Evolutionary conservation across 495 filamentous ascomycete species (phyloP), one percentile per base, ranked within the genome.

Genomic region (Aspergillus coremiiformis): DNA sequence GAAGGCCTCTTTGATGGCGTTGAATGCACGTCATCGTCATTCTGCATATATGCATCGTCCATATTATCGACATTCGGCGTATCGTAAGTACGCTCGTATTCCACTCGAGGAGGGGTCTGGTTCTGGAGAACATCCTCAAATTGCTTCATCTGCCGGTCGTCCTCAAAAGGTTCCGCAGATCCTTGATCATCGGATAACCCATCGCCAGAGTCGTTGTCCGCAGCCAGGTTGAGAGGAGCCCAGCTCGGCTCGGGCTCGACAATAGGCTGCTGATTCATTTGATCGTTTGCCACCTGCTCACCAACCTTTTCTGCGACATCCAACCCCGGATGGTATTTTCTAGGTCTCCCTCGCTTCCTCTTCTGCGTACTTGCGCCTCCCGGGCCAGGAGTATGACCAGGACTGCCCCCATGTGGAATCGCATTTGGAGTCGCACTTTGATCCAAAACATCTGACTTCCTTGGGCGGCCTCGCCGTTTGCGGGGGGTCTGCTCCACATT

Each of bases 1-100:
- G 68, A 71, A 23, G 68, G 67, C 64, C 70, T 71, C 39, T 71
- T 71, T 1, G 69, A 73, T 35, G 71, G 69, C 1, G 71, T 70
- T 19, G 71, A 72, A 32, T 70, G 58, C 29, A 72, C 45, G 11
- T 67, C 53, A 14, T 70, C 52, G 7, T 56, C 67, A 32, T 62
- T 50, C 19, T 64, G 62, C 14, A 58, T 49, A 42, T 64, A 66
- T 19, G 59, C 58, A 20, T 65, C 63, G 44, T 72, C 67, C 44
- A 64, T 52, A 35, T 60, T 49, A 44, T 64, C 54, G 35, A 69
- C 58, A 23, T 66, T 51, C 5, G 67, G 65, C 0, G 69, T 68
- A 47, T 65, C 59, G 49, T 64, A 63, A 17, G 53, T 60, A 17
- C 53, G 45, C 23, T 58, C 55, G 9, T 55, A 54, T 7, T 52